Base-by-base conservation (phyloP, 495 filamentous ascomycete genomes). In the Penicillium roqueforti region DNA sequence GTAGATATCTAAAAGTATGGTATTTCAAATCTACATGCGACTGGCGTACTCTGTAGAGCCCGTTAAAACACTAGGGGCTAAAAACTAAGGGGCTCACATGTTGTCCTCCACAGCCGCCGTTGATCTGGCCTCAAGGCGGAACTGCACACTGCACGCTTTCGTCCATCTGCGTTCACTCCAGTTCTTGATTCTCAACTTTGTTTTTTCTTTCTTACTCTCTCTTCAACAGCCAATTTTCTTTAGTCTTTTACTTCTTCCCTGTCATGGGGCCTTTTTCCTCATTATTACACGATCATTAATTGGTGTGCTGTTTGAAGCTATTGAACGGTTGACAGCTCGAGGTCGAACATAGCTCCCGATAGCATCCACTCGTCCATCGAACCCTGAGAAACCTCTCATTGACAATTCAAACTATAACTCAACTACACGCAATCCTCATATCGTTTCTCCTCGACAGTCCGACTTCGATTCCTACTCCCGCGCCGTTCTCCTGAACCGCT, bases 201-300 rank as follows among this genome's bases (percentile, higher is more conserved):
- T 57, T 46, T 32, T 34, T 60, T 36, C 42, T 58, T 45, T 60
- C 62, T 67, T 61, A 58, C 53, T 49, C 60, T 52, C 56, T 54
- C 51, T 43, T 28, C 19, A 50, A 31, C 47, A 9, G 26, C 39
- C 14, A 7, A 47, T 51, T 56, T 60, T 47, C 41, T 57, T 56
- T 59, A 38, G 32, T 43, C 59, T 56, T n/a, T 51, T 60, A 50
- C 53, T 47, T 54, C 46, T 57, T 42, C 55, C 60, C 66, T 71
- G 68, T 67, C 58, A 75, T 75, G 74, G 72, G 67, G 63, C 53
- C 50, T 63, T 54, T 59, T 52, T 47, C 65, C 54, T 68, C 55
- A 31, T 54, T 60, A 57, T 55, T 58, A 60, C 59, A 67, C 72
- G 68, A 67, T 73, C 68, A 62, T 72, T 78, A 70, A 70, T 62